phyloP scores from a whole-genome alignment of 352 stramenopile genomes.

The Phytopythium vexans region DNA sequence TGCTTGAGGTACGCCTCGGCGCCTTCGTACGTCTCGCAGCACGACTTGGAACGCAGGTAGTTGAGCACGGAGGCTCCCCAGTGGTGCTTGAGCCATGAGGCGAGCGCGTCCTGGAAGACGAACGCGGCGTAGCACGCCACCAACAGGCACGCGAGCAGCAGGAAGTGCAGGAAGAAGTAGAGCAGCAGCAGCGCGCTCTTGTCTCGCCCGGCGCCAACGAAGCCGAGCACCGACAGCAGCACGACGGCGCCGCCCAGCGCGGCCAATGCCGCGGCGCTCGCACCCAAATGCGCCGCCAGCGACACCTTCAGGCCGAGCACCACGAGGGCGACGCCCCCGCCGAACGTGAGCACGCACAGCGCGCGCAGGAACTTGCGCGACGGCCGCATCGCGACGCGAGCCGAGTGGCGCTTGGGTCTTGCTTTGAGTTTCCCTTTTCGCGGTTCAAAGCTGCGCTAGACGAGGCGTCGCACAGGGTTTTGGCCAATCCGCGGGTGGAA shows the following conservation, averaged over 20 bases:
- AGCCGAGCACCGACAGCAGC: slow-evolving; percentile 55
- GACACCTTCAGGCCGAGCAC: slow-evolving; percentile 54
- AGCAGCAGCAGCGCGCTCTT: slow-evolving; percentile 66
- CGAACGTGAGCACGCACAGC: slow-evolving; percentile 56
- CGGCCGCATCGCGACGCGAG: slow-evolving; percentile 39
- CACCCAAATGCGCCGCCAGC: slow-evolving; percentile 38
- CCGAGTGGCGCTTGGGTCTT: background rate
- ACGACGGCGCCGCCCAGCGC: slow-evolving; percentile 39
- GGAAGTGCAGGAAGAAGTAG: slow-evolving; percentile 78
- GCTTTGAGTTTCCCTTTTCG: no score
- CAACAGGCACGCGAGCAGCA: slow-evolving; percentile 58
- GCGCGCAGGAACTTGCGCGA: slow-evolving; percentile 59
- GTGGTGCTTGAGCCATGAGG: slow-evolving; percentile 76
- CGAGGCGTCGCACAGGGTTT: background rate
- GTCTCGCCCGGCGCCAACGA: slow-evolving; percentile 56
- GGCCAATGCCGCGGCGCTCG: slow-evolving; percentile 45
- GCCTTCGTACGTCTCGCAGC: slow-evolving; percentile 56
- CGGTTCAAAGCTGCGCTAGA: no score
- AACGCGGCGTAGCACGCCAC: slow-evolving; percentile 62
- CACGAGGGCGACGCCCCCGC: slow-evolving; percentile 42
- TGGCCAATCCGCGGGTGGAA: background rate
- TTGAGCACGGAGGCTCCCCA: slow-evolving; percentile 47
- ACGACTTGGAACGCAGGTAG: slow-evolving; percentile 37
- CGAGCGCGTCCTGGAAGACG: slow-evolving; percentile 59
- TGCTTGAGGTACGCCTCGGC: slow-evolving; percentile 45